Evolutionary conservation across 78 protist genomes (phyloP).

Genomic region (Polysphondylium violaceum): DNA sequence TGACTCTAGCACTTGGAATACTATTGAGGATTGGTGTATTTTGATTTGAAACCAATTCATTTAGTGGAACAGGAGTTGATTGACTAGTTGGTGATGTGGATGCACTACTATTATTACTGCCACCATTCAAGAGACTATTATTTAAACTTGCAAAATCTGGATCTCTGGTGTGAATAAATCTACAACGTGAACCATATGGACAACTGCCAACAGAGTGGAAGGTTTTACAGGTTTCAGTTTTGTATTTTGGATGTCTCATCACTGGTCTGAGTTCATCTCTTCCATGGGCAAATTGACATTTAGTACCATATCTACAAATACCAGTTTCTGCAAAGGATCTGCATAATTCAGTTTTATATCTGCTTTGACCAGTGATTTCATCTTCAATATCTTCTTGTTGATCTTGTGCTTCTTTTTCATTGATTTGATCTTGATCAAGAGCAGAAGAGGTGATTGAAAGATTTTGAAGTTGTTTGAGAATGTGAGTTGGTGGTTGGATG

Average conservation of each 20-base stretch:
- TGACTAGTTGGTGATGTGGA: not conserved
- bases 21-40: not conserved
- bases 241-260: conserved; percentile 89
- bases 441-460: conserved; percentile 5
- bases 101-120: not conserved
- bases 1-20: not conserved
- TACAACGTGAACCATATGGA: conserved; percentile 87
- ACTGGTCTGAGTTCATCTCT: conserved; percentile 81
- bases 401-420: not conserved
- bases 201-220: conserved; percentile 85
- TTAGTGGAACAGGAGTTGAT: not conserved
- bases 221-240: conserved; percentile 89
- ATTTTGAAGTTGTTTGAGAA: conserved; percentile 35
- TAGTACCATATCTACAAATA: conserved; percentile 89
- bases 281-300: conserved; percentile 95
- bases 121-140: not conserved
- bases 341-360: conserved; percentile 94
- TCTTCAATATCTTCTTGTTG: conserved; percentile 62
- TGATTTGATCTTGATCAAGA: conserved; percentile 21
- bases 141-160: not conserved
- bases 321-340: conserved; percentile 86
- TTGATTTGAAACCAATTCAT: no score
- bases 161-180: conserved; percentile 79
- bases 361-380: conserved; percentile 74
- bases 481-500: conserved; percentile 1